Evolutionary conservation across 306 rosid genomes (phyloP).

Genomic region (Lathyrus oleraceus): DNA sequence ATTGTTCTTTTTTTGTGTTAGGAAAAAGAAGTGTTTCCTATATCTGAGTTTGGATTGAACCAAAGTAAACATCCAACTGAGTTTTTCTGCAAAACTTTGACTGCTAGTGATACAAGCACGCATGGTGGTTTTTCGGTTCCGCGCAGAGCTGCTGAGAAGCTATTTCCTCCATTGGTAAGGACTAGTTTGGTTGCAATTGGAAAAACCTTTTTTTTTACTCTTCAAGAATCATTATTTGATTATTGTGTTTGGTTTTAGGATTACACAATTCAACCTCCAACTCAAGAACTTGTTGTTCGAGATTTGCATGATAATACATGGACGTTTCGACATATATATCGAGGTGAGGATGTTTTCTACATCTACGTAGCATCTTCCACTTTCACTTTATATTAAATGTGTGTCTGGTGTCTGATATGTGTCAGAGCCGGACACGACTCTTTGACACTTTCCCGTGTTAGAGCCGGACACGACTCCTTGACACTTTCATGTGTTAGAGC

Average conservation of each 20-base stretch:
- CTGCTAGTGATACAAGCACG: constrained; percentile 95
- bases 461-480: background rate
- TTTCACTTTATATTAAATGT: background rate
- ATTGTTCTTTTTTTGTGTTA: constrained; percentile 33
- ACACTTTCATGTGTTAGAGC: background rate
- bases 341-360: constrained; percentile 56
- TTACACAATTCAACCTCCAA: constrained; percentile 87
- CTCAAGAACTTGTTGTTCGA: constrained; percentile 82
- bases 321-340: constrained; percentile 93
- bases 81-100: constrained; percentile 93
- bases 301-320: constrained; percentile 89
- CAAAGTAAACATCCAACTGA: constrained; percentile 89
- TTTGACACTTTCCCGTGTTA: background rate
- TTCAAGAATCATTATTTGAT: constrained; percentile 4
- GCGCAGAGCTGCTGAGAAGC: constrained; percentile 93
- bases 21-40: constrained; percentile 90
- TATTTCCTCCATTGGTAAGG: constrained; percentile 79
- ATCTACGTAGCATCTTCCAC: background rate
- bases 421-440: background rate
- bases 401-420: background rate
- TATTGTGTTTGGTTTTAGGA: constrained; percentile 52
- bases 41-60: constrained; percentile 78
- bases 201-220: background rate
- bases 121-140: constrained; percentile 97
- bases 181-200: background rate